Evolutionary conservation across 2,329 filamentous ascomycete genomes (phyloP), one percentile per base, ranked within the genome.

Genomic region (Diatrype stigma): DNA sequence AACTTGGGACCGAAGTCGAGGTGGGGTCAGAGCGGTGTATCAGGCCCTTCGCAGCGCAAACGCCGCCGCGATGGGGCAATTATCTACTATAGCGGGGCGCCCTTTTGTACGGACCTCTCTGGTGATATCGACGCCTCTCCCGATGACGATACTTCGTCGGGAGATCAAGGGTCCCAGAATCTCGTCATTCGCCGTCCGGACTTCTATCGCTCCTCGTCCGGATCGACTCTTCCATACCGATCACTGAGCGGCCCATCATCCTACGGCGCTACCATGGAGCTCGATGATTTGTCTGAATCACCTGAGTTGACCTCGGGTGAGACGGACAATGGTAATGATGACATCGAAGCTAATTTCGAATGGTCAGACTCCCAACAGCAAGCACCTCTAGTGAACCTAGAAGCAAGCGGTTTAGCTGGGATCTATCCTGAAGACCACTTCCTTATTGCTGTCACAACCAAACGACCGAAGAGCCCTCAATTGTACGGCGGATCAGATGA

Each of bases 81-180:
- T 57, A 90, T 93, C 17, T 95, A 92, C 63, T 95, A 93, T 65
- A 89, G 80, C 53, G 88, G 87, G 23, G 86, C 87, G 1, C 82
- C 81, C 0, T 96, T 94, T 65, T 94, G 85, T 65, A 91, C 85
- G 1, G 90, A 96, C 65, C 70, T 94, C 3, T 89, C 85, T 16
- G 85, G 86, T 2, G 86, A 91, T 59, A 73, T 73, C 11, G 76
- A 75, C 2, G 54, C 67, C 1, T 77, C 74, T 0, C 74, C 76
- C 1, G 65, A 74, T 2, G 76, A 69, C 48, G 60, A 79, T 51
- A 68, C 73, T 3, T 75, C 74, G n/a, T 71, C 71, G 10, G 72
- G 69, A 1, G 70, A 64, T 32, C 51, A 63, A 6, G 52, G 53
- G 10, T 50, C 57, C 22, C 37, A 57, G 46, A 55, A 26, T 54